These are phyloP conservation scores for Pseudisothecium myosuroides DNA, from an alignment of 225 moss, liverwort and hornwort genomes.

Conservation along the genomic window DNA sequence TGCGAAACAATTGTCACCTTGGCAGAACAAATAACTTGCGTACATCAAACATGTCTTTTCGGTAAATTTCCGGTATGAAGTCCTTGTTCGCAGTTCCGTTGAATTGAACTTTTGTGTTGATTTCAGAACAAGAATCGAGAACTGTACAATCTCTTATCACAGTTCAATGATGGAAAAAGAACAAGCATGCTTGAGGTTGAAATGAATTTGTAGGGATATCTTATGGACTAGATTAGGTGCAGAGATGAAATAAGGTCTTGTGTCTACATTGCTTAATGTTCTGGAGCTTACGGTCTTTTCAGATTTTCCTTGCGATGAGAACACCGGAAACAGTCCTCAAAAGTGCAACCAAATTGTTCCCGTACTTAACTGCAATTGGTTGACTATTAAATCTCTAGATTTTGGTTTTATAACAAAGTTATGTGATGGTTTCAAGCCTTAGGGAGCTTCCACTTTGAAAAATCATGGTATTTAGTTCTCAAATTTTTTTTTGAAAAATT, in stretches of 20 bases:
- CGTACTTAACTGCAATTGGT: neutral
- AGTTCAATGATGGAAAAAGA: neutral
- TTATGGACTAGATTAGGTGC: neutral
- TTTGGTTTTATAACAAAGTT: neutral
- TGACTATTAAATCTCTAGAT: neutral
- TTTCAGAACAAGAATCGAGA: neutral
- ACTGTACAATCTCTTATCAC: neutral
- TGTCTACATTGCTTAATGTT: neutral
- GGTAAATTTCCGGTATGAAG: too few relatives aligned
- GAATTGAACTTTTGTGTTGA: neutral
- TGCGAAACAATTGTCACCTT: neutral
- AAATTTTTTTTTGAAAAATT: too few relatives aligned
- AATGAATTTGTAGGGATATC: neutral
- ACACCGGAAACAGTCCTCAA: neutral
- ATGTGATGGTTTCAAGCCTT: neutral
- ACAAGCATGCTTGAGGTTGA: too few relatives aligned
- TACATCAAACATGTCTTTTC: neutral
- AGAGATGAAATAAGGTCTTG: neutral
- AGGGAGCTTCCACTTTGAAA: neutral
- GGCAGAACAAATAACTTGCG: neutral
- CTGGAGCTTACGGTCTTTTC: neutral
- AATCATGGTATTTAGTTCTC: too few relatives aligned
- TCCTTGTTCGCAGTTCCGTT: neutral
- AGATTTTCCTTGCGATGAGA: neutral
- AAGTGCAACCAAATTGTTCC: neutral